Percentiles rank a stretch among this genome's conserved stretches.
These are phyloP conservation scores for Trypanosoma melophagium DNA, from an alignment of 208 protist species.

Conservation along the genomic window DNA sequence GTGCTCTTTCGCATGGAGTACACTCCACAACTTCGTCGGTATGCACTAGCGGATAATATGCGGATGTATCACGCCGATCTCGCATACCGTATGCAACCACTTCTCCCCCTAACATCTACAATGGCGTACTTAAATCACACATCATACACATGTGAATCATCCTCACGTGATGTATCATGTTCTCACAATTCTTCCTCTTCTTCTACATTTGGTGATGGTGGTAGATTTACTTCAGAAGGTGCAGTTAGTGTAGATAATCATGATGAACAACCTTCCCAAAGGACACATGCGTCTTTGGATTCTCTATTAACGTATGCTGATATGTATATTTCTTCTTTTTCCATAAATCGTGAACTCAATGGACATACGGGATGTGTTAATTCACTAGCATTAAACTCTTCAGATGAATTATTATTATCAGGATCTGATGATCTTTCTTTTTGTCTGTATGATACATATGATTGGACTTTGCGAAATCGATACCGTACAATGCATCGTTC, in stretches of 20 bases:
- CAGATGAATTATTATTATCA: slow-evolving; percentile 38
- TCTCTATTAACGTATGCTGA: slow-evolving; percentile 18
- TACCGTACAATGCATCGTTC: slow-evolving; percentile 38
- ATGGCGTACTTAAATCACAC: slow-evolving; percentile 14
- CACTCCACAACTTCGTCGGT: neutral
- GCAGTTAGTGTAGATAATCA: too few species aligned
- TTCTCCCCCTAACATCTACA: slow-evolving; percentile 8
- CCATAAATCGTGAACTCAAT: slow-evolving; percentile 21
- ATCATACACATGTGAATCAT: too few species aligned
- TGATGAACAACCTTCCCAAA: too few species aligned
- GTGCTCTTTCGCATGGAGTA: neutral
- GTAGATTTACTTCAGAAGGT: too few species aligned
- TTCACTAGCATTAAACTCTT: slow-evolving; percentile 34
- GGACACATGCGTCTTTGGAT: too few species aligned
- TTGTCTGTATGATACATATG: slow-evolving; percentile 40
- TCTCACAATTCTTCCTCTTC: too few species aligned
- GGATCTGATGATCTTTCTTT: slow-evolving; percentile 47
- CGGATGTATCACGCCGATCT: slow-evolving; percentile 30
- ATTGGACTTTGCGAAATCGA: slow-evolving; percentile 20
- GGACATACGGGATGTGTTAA: slow-evolving; percentile 61
- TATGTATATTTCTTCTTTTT: slow-evolving; percentile 25
- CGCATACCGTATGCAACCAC: slow-evolving; percentile 28
- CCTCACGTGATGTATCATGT: too few species aligned
- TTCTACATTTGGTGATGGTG: too few species aligned
- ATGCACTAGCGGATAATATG: neutral